phyloP scores from a whole-genome alignment of 129 eudicot species.

The sunflower (Helianthus annuus) region HanXRQr2.0-SUNRISE NC_035434.2:171408373-171408872 shows the following conservation, averaged over 20 bases:
- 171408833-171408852: not conserved
- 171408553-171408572: not conserved
- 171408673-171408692: constrained; percentile 95
- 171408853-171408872: constrained; percentile 13
- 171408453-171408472: too few relatives aligned
- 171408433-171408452: too few relatives aligned
- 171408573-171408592: not conserved
- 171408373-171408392: too few relatives aligned
- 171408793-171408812: constrained; percentile 40
- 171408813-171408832: not conserved
- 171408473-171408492: too few relatives aligned
- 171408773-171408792: constrained; percentile 99
- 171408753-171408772: constrained; percentile 96
- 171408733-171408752: constrained; percentile 89
- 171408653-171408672: constrained; percentile 89
- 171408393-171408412: too few relatives aligned
- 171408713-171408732: constrained; percentile 93
- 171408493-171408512: too few relatives aligned
- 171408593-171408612: not conserved
- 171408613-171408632: constrained; percentile 58
- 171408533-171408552: not conserved
- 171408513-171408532: constrained; percentile 11
- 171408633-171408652: constrained; percentile 94
- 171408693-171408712: constrained; percentile 88
- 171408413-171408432: too few relatives aligned